A percentile compares a stretch with the other conserved stretches of the same genome.
These are phyloP conservation scores for Psilocybe azurescens DNA, from an alignment of 768 basidiomycete genomes.

Conservation along the genomic window DNA sequence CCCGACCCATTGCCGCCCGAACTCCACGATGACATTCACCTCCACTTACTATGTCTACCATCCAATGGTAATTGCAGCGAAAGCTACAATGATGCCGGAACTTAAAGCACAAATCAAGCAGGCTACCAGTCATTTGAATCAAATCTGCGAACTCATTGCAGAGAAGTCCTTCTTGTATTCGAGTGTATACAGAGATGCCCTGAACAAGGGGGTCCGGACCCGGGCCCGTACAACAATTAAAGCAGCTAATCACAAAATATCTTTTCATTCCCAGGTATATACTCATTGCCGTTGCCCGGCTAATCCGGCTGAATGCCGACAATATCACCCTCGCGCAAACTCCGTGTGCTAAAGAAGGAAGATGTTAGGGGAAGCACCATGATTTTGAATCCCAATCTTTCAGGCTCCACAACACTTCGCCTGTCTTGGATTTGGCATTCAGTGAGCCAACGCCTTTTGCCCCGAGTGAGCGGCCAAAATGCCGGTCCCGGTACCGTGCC, in stretches of 20 bases:
- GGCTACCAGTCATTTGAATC: neutral
- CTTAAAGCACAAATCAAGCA: neutral
- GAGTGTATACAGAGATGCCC: no score
- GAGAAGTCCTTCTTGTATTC: no score
- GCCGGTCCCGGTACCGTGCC: neutral
- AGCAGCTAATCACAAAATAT: no score
- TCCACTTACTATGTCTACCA: no score
- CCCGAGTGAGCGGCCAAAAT: neutral
- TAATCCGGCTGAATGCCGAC: no score
- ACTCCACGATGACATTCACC: neutral
- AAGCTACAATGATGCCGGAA: neutral
- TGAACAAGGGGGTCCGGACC: no score
- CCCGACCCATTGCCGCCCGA: neutral
- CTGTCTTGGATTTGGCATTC: slow-evolving; percentile 23
- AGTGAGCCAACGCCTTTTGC: neutral
- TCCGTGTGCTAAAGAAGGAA: neutral
- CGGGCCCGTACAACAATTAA: no score
- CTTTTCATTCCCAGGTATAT: no score
- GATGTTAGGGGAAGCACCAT: slow-evolving; percentile 22
- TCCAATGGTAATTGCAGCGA: no score
- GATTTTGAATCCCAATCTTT: slow-evolving; percentile 14
- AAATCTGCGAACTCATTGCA: neutral
- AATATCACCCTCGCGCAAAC: no score
- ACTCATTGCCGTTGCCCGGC: no score
- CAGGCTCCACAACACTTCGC: slow-evolving; percentile 13